These are phyloP conservation scores for Penicillium flavigenum DNA, from an alignment of 495 filamentous ascomycete species.

Conservation along the genomic window DNA sequence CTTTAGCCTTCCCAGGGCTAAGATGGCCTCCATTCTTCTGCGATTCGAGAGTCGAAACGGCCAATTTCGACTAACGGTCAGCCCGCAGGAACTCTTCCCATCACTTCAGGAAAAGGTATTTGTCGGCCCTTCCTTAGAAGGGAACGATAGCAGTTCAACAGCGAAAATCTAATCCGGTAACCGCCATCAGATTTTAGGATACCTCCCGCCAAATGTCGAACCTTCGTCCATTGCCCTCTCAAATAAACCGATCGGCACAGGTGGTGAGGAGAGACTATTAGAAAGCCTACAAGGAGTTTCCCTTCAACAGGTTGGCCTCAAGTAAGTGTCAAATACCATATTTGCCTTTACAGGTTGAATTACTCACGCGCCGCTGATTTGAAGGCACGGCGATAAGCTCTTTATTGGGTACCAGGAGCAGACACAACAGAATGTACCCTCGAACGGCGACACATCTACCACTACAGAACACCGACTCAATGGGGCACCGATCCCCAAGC, in stretches of 20 bases:
- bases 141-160: background rate
- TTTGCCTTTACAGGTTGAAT: background rate
- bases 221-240: slow-evolving; percentile 74
- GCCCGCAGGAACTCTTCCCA: slow-evolving; percentile 47
- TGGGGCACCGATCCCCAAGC: slow-evolving; percentile 70
- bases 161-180: slow-evolving; percentile 7
- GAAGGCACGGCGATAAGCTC: slow-evolving; percentile 85
- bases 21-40: slow-evolving; percentile 50
- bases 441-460: slow-evolving; percentile 36
- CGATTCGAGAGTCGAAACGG: slow-evolving; percentile 58
- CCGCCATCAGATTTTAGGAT: slow-evolving; percentile 54
- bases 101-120: slow-evolving; percentile 46
- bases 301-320: slow-evolving; percentile 69
- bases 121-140: background rate
- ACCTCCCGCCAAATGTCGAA: slow-evolving; percentile 68
- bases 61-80: slow-evolving; percentile 53
- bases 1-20: background rate
- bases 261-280: slow-evolving; percentile 70
- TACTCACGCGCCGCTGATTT: slow-evolving; percentile 1
- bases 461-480: slow-evolving; percentile 62
- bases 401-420: slow-evolving; percentile 75
- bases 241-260: slow-evolving; percentile 71
- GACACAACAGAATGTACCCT: slow-evolving; percentile 50
- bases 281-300: slow-evolving; percentile 63
- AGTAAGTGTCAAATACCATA: slow-evolving; percentile 43